Evolutionary conservation across 169 alveolate genomes (phyloP).

Genomic region (Miamiensis avidus): DNA sequence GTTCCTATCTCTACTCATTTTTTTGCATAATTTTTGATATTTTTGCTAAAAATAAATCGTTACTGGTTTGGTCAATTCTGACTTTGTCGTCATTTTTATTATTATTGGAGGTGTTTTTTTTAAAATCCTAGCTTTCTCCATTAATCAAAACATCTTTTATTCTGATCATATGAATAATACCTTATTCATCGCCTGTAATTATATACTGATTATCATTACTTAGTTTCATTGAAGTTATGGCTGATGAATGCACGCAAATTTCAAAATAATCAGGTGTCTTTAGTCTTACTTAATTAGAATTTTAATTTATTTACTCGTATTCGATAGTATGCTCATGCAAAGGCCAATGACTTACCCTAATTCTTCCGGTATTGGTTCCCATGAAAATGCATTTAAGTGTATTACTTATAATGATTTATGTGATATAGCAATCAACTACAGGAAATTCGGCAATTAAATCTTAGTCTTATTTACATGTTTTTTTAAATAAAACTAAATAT

Average conservation of each 20-base stretch:
- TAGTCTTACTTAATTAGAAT: conserved; percentile 26
- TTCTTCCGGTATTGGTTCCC: conserved; percentile 30
- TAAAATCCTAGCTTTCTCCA: conserved; percentile 8
- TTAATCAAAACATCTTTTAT: conserved; percentile 14
- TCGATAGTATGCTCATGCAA: conserved; percentile 38
- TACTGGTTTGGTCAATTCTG: conserved; percentile 33
- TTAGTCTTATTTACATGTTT: conserved; percentile 14
- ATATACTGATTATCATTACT: conserved; percentile 38
- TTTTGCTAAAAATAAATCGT: conserved; percentile 42
- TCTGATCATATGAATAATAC: conserved; percentile 27
- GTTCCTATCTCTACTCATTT: conserved; percentile 38
- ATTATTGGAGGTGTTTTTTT: neutral
- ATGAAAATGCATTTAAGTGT: conserved; percentile 21
- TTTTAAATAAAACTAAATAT: conserved; percentile 26
- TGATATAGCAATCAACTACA: conserved; percentile 40
- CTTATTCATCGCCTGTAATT: conserved; percentile 50
- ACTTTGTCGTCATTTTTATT: conserved; percentile 28
- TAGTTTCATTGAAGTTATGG: conserved; percentile 33
- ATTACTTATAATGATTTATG: conserved; percentile 27
- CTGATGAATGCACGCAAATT: conserved; percentile 33
- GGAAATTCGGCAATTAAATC: conserved; percentile 39
- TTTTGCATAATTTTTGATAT: conserved; percentile 40
- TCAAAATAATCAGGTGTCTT: conserved; percentile 46
- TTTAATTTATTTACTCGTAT: conserved; percentile 26
- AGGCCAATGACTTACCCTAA: conserved; percentile 20